Conservation (phyloP, 2,329 filamentous ascomycete genomes). For the Aurifilum marmelostoma region DNA sequence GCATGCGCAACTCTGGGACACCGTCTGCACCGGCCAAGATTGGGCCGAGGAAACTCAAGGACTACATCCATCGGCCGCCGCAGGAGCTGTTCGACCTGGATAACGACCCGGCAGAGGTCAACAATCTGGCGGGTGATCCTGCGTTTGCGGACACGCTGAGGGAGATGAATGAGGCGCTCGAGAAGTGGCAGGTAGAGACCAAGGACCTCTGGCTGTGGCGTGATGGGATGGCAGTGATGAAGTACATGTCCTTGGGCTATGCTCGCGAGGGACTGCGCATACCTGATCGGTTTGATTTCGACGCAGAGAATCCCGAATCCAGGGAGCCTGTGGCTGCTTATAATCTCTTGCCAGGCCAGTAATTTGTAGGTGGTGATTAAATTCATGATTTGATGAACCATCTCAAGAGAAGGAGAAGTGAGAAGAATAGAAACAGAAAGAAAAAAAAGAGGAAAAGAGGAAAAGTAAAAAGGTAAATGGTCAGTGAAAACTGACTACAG, state of each 20-base stretch:
- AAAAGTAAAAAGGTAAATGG: background rate
- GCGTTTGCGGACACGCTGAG: slow-evolving; percentile 35
- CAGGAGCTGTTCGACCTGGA: slow-evolving; percentile 53
- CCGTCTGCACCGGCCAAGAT: slow-evolving; percentile 36
- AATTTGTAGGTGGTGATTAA: too few relatives aligned
- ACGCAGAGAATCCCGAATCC: slow-evolving; percentile 25
- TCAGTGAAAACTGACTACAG: background rate
- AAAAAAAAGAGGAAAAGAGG: background rate
- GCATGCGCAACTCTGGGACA: slow-evolving; percentile 42
- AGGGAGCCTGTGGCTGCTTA: background rate
- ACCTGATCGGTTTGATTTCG: slow-evolving; percentile 37
- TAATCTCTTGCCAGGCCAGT: background rate
- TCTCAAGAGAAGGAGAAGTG: too few relatives aligned
- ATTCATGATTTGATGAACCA: too few relatives aligned
- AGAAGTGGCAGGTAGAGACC: slow-evolving; percentile 37
- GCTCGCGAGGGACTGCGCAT: slow-evolving; percentile 34
- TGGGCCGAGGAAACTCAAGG: slow-evolving; percentile 43
- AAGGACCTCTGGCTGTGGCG: slow-evolving; percentile 37
- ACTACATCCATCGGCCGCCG: slow-evolving; percentile 48
- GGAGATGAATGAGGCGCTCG: slow-evolving; percentile 37
- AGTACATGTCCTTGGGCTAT: slow-evolving; percentile 23
- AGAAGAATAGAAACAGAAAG: too few relatives aligned
- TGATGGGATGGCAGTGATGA: slow-evolving; percentile 34
- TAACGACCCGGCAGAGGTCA: slow-evolving; percentile 48
- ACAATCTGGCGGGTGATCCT: slow-evolving; percentile 42